phyloP scores from a whole-genome alignment of 768 basidiomycete genomes.

The Kwoniella europaea region DNA sequence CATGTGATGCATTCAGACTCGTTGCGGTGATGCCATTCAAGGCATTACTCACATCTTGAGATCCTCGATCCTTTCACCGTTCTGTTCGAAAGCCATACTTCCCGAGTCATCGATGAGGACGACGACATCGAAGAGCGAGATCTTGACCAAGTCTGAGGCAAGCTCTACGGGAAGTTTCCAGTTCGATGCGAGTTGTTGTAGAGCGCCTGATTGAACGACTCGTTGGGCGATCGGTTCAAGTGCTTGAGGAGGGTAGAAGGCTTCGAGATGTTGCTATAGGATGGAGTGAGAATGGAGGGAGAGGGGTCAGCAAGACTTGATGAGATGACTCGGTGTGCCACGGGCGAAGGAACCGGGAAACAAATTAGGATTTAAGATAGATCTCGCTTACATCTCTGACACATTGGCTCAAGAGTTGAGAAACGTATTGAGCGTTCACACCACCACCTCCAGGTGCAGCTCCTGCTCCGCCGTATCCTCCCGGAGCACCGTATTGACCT shows the following conservation, averaged over 20 bases:
- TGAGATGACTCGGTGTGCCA: background rate
- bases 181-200: slow-evolving; percentile 51
- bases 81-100: slow-evolving; percentile 59
- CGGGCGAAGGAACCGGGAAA: background rate
- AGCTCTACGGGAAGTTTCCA: slow-evolving; percentile 60
- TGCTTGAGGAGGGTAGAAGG: slow-evolving; percentile 58
- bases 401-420: slow-evolving; percentile 39
- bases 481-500: slow-evolving; percentile 16
- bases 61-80: slow-evolving; percentile 60
- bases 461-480: slow-evolving; percentile 7
- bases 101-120: slow-evolving; percentile 54
- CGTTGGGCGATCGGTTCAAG: slow-evolving; percentile 57
- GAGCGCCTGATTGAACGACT: slow-evolving; percentile 54
- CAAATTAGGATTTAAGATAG: background rate
- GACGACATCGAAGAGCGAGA: slow-evolving; percentile 58
- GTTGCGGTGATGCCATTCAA: background rate
- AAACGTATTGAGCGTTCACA: slow-evolving; percentile 38
- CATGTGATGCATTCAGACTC: background rate
- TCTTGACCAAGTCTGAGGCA: slow-evolving; percentile 58
- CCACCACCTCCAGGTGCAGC: slow-evolving; percentile 26
- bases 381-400: slow-evolving; percentile 40
- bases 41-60: slow-evolving; percentile 52
- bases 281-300: background rate
- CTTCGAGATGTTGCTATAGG: slow-evolving; percentile 56
- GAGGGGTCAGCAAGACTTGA: background rate